Evolutionary conservation across 441 rosid genomes (phyloP), one percentile per base, ranked within the genome.

Genomic region (Syzygium malaccense): DNA sequence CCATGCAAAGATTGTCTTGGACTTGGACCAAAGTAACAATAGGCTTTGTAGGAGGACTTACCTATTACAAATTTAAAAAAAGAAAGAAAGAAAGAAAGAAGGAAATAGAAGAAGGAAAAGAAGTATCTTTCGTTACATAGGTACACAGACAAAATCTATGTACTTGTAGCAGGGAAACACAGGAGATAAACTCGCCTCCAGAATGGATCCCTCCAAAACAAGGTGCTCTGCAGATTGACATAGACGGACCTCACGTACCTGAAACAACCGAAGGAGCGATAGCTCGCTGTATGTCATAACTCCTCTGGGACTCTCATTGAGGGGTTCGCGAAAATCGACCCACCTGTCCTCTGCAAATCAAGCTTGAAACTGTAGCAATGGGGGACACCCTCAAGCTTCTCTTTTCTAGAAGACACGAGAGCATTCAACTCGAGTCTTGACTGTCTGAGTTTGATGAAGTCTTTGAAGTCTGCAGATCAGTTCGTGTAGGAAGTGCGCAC

Each of bases 1-100:
- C 41, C 12, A 64, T 30, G 41, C 11, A 64, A 64, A 15, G 12
- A 17, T 15, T 15, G 37, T 30, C 75, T 64, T 64, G 41, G 75
- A 30, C 75, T 64, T 64, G 75, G 37, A 64, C 37, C 0, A 0
- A 64, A 15, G 71, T 30, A 7, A 64, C 8, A 30, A 30, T 30
- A 64, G 37, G 37, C 3, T 64, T 17, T 64, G 3, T 0, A 64
- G 33, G 19, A n/a, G 37, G 71, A 62, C 20, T 62, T 62, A n/a
- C 37, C 75, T 30, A 30, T 32, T 62, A 62, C 7, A n/a, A n/a
- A n/a, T n/a, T n/a, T 14, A n/a, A n/a, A 3, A 3, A n/a, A 3
- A 3, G 15, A 2, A 14, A 62, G 18, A 62, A 12, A 8, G 32
- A 62, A 58, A 51, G 5, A 3, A 58, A 58, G 28, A 28, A 58